Base-by-base conservation (phyloP, 768 basidiomycete species). In the Sutorius australiensis region DNA sequence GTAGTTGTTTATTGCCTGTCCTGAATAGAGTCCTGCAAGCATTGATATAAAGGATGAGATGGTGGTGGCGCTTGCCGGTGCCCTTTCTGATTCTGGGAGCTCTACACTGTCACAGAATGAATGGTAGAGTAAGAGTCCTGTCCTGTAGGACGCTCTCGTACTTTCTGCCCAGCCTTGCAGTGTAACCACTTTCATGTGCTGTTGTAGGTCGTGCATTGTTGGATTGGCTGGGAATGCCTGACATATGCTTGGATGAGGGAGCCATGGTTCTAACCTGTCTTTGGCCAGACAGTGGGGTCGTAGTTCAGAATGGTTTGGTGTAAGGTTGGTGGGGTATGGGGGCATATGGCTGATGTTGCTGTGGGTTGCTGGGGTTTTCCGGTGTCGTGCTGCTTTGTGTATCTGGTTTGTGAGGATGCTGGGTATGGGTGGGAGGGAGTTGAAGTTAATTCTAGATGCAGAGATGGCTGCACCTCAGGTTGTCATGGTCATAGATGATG, bases 251-350 rank as follows among this genome's bases (percentile, higher is more conserved):
- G 24, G 21, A 7, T 50, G 43, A 12, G 52, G 56, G 6, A 5
- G 10, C 58, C 56, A 60, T 0, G 28, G 27, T 1, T 31, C 11
- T 0, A 60, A 37, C 0, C 33, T 1, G 10, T 60, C 49, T 16
- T 45, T 53, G 3, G 56, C 52, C 1, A 16, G 0, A 5, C 51
- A 62, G 13, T 47, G 50, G 0, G 58, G 61, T 13, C 41, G 27
- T 0, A 57, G 48, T 0, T 14, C 10, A 2, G 61, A 62, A 0
- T 12, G 21, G 0, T 7, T 11, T 0, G 54, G 57, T 0, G 34
- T 47, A 0, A 61, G 55, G 13, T 50, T 39, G 1, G 6, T 1
- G 0, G 33, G 54, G 13, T 54, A 61, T 4, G 40, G 31, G 1
- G 9, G 17, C 1, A 40, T 2, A 1, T n/a, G n/a, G n/a, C n/a